Base-by-base conservation (phyloP, 2,329 filamentous ascomycete species). In the Epicoccum sorghinum region DNA sequence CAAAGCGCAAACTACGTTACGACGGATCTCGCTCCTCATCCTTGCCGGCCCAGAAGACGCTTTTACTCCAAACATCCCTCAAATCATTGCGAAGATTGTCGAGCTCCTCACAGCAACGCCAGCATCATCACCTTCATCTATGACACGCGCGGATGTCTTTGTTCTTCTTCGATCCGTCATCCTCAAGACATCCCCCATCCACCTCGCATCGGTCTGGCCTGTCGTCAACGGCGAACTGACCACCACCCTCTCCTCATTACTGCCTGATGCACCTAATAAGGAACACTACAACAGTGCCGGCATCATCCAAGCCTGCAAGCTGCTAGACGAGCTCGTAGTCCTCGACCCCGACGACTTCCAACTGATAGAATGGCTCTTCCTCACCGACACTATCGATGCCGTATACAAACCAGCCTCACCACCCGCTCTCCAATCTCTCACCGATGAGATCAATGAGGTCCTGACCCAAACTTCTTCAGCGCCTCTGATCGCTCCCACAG, bases 311-410 rank as follows among this genome's bases (percentile, higher is more conserved):
- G 93, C 92, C 0, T 97, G 93, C 77, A 99, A 98, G 71, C 82
- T 99, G 3, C 83, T 99, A 3, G 95, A 99, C 68, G 80, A 92
- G 18, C 81, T 99, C n/a, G 83, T 98, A 12, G 88, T 91, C 38
- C 81, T 93, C 7, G 89, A 90, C 4, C 93, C 93, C 0, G 95
- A 99, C 64, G 95, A 99, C 72, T 99, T 98, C 76, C 95, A 98
- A 74, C 84, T 98, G n/a, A 89, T 96, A 67, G 91, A 97, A 78
- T 99, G 95, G 95, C 85, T 98, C 4, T 99, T 96, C 74, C 88
- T 99, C 50, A 96, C 92, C 1, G 95, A 99, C 75, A 98, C 93
- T 12, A 93, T 97, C 60, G 95, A 99, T 67, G 93, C 95, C 1
- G 90, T 99, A 30, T 96, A 99, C 75, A 87, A 90, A 10, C 87